Base-by-base conservation (phyloP, 441 rosid species). In the Populus hybrid region DNA sequence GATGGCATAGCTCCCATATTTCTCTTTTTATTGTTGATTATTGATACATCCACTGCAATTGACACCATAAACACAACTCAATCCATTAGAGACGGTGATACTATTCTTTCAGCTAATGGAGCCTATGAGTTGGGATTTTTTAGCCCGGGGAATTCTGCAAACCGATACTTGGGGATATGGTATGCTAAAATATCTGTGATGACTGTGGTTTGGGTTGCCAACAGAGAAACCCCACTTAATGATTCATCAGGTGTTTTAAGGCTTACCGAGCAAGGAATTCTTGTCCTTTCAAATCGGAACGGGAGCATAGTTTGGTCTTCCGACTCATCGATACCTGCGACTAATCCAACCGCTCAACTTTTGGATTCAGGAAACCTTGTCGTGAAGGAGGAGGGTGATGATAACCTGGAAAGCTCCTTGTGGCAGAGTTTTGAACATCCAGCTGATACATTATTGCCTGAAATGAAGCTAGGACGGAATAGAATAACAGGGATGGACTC, bases 161-260 rank as follows among this genome's bases (percentile, higher is more conserved):
- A 24, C 2, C 28, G 71, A 34, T 69, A 69, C 71, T 8, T 69
- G 71, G 71, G 71, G n/a, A 35, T 69, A 69, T 34, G 23, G 42
- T 32, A 69, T 36, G 21, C 6, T 6, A 69, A 69, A 7, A 35
- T 69, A 67, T 36, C 42, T 26, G n/a, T 34, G 11, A n/a, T 30
- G n/a, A n/a, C n/a, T n/a, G n/a, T n/a, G n/a, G n/a, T n/a, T n/a
- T n/a, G n/a, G n/a, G n/a, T n/a, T n/a, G 42, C 35, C 42, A 5
- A 69, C 71, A 34, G 71, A 69, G 23, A 69, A 11, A 69, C 23
- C 71, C 71, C 71, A 7, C 40, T 69, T n/a, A 30, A 34, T 8
- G 71, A 69, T 34, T 30, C 71, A 34, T 30, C 71, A 35, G 46
- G 26, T 3, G 71, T 30, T 16, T n/a, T 69, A 30, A 16, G 36